Conservation (phyloP, 192 early-diverging fungal species). For the Diversispora eburnea region DNA sequence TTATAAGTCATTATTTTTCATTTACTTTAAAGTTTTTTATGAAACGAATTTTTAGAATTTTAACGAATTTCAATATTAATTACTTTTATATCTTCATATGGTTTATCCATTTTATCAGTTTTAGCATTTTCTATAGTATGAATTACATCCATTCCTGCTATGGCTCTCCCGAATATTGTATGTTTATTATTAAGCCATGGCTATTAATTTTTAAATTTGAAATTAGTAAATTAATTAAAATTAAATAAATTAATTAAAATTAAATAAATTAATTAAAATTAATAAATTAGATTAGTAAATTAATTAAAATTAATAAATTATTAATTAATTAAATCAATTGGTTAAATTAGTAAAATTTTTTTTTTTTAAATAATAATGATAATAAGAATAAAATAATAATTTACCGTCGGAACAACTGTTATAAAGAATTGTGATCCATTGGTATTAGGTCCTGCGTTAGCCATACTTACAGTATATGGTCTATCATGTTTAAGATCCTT, state of each 20-base stretch:
- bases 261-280: slow-evolving; percentile 33
- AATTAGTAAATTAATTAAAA: not conserved
- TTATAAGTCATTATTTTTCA: too few relatives aligned
- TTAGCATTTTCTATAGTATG: slow-evolving; percentile 79
- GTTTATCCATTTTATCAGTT: slow-evolving; percentile 86
- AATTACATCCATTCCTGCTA: slow-evolving; percentile 89
- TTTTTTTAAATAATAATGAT: slow-evolving; percentile 22
- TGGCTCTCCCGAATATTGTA: slow-evolving; percentile 89
- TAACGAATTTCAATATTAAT: slow-evolving; percentile 73
- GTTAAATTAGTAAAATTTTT: not conserved
- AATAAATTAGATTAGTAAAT: not conserved
- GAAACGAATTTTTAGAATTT: slow-evolving; percentile 16
- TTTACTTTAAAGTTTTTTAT: not conserved
- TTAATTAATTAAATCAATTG: too few relatives aligned
- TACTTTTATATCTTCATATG: slow-evolving; percentile 78
- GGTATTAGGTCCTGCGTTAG: slow-evolving; percentile 85
- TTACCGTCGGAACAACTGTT: slow-evolving; percentile 82
- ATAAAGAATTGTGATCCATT: slow-evolving; percentile 97
- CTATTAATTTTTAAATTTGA: slow-evolving; percentile 41
- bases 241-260: not conserved
- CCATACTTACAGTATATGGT: slow-evolving; percentile 93
- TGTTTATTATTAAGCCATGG: slow-evolving; percentile 98
- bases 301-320: too few relatives aligned
- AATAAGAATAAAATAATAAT: too few relatives aligned
- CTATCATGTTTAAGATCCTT: slow-evolving; percentile 77